Evolutionary conservation across 2,329 filamentous ascomycete species (phyloP).

Genomic region (Aspergillus sp.): DNA sequence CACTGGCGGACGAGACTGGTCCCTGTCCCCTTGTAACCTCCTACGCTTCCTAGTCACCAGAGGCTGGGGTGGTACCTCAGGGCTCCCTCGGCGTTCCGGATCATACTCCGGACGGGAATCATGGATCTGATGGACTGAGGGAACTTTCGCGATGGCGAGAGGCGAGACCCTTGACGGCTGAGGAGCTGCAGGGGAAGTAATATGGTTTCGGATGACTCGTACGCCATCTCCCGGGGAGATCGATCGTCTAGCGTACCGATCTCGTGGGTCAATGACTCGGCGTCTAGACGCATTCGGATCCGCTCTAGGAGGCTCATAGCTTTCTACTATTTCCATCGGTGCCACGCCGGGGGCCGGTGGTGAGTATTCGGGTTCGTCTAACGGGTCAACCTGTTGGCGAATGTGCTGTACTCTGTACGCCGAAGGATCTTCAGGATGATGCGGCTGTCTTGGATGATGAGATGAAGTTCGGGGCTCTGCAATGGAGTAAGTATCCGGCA

Average conservation of each 20-base stretch:
- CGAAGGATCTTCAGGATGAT: slow-evolving; percentile 20
- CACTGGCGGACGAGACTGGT: slow-evolving; percentile 31
- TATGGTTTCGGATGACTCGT: slow-evolving; percentile 69
- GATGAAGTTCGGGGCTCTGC: slow-evolving; percentile 35
- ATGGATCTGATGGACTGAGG: slow-evolving; percentile 56
- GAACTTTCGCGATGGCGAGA: slow-evolving; percentile 53
- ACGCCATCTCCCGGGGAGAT: slow-evolving; percentile 48
- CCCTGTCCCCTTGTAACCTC: slow-evolving; percentile 43
- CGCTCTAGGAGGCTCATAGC: slow-evolving; percentile 24
- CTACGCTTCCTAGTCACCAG: slow-evolving; percentile 54
- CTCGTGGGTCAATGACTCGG: slow-evolving; percentile 41
- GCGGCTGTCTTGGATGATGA: slow-evolving; percentile 29
- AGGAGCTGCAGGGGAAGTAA: slow-evolving; percentile 71
- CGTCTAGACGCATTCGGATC: slow-evolving; percentile 31
- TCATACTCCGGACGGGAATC: slow-evolving; percentile 44
- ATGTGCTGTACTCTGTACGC: slow-evolving; percentile 22
- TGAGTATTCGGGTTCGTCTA: slow-evolving; percentile 50
- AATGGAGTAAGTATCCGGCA: slow-evolving; percentile 40
- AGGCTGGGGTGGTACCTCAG: slow-evolving; percentile 41
- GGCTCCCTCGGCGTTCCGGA: slow-evolving; percentile 41
- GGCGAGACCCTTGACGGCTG: slow-evolving; percentile 70
- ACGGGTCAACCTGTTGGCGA: slow-evolving; percentile 30
- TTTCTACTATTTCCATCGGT: slow-evolving; percentile 29
- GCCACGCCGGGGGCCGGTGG: slow-evolving; percentile 44
- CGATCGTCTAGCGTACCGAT: slow-evolving; percentile 41